A percentile compares a stretch with the other conserved stretches of the same genome.
Conservation (phyloP, 1,284 basidiomycete species). For the Rhodotorula sp. region DNA sequence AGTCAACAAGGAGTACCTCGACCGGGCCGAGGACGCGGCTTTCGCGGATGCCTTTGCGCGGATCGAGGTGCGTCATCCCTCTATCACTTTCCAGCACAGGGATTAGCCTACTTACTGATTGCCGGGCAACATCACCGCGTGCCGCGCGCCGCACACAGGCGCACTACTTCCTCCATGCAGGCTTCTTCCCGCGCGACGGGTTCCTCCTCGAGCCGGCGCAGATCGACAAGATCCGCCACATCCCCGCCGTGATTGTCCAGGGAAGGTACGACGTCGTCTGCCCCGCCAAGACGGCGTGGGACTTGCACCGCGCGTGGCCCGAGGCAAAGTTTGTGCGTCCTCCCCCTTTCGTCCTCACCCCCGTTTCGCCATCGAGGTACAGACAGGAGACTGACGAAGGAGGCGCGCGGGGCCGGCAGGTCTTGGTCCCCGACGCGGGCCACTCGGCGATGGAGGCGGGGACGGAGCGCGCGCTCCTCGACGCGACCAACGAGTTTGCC, state of each 20-base stretch:
- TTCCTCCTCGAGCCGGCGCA: slow-evolving; percentile 79
- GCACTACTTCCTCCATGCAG: slow-evolving; percentile 76
- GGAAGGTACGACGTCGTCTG: slow-evolving; percentile 60
- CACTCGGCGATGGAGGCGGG: slow-evolving; percentile 81
- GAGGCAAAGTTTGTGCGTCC: slow-evolving; percentile 56
- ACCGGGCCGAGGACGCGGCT: slow-evolving; percentile 65
- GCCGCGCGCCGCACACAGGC: slow-evolving; percentile 60
- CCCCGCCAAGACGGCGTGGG: slow-evolving; percentile 53
- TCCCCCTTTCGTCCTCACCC: not conserved
- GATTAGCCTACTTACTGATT: too few relatives aligned
- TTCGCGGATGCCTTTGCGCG: slow-evolving; percentile 63
- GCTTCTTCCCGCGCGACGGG: slow-evolving; percentile 79
- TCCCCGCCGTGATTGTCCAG: slow-evolving; percentile 78
- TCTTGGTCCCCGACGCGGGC: slow-evolving; percentile 82
- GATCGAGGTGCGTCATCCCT: slow-evolving; percentile 35
- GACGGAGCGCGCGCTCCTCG: slow-evolving; percentile 69
- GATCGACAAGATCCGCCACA: slow-evolving; percentile 74
- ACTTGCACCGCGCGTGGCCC: slow-evolving; percentile 80
- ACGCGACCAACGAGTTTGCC: slow-evolving; percentile 57
- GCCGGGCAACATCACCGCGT: not conserved
- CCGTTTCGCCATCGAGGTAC: not conserved
- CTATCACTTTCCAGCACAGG: too few relatives aligned
- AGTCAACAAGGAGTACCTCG: slow-evolving; percentile 68
- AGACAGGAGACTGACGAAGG: too few relatives aligned
- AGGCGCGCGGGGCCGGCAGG: slow-evolving; percentile 27